Evolutionary conservation across 192 early-diverging fungal species (phyloP).

Genomic region (Backusella sp.): DNA sequence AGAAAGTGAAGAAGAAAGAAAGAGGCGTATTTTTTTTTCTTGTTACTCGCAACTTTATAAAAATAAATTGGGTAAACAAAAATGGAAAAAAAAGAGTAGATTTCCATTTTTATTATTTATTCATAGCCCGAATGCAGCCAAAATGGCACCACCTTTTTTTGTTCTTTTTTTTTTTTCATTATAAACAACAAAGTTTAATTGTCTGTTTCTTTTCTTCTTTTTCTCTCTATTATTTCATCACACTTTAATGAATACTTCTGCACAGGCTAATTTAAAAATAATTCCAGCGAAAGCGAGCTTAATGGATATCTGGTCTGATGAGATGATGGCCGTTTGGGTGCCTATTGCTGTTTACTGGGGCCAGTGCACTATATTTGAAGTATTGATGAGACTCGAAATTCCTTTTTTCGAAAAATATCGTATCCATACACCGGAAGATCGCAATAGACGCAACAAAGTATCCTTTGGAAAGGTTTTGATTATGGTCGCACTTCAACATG

Average conservation of each 20-base stretch:
- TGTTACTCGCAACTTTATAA: not conserved
- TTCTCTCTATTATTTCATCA: not conserved
- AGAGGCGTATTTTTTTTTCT: not conserved
- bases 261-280: not conserved
- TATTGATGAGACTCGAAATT: slow-evolving; percentile 54
- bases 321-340: slow-evolving; percentile 49
- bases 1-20: not conserved
- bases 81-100: not conserved
- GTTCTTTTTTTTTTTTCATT: not conserved
- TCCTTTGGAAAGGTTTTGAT: slow-evolving; percentile 60
- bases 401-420: slow-evolving; percentile 71
- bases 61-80: not conserved
- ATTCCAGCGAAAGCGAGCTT: not conserved
- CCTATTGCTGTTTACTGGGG: slow-evolving; percentile 69
- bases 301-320: slow-evolving; percentile 37
- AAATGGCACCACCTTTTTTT: not conserved
- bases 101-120: not conserved
- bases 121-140: not conserved
- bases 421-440: slow-evolving; percentile 55
- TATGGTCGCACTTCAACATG: slow-evolving; percentile 66
- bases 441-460: slow-evolving; percentile 59
- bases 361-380: slow-evolving; percentile 62
- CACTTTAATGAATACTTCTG: not conserved
- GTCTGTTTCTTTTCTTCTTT: not conserved
- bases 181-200: not conserved